Evolutionary conservation across 345 rosid genomes (phyloP), one percentile per base, ranked within the genome.

Genomic region (Moricandia arvensis): DNA sequence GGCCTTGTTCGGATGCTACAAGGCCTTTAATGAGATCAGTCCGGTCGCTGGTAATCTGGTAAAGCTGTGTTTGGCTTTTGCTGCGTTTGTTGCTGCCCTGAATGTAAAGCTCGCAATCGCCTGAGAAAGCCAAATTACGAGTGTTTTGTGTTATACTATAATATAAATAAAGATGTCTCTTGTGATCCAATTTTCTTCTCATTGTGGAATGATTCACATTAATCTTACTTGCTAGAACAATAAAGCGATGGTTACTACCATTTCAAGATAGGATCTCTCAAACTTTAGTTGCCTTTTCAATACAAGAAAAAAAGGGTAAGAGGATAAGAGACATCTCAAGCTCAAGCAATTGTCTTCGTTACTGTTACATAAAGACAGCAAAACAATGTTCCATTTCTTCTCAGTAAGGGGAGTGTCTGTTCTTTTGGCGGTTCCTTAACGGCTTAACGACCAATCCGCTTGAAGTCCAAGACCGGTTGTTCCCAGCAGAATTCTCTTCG

Each of bases 41-140:
- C 90, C 91, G 12, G 85, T 87, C 3, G 93, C 97, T 1, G 86
- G 88, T 17, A 87, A 87, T 80, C 67, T 91, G 72, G 89, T 94
- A 34, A 87, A 80, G 83, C 95, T 86, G 3, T 90, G 92, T 78
- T 76, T 91, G 82, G 93, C 87, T 1, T 88, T 89, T 95, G 83
- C 91, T 66, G 93, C 88, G 16, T 82, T 89, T 57, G 61, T 91
- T 58, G 76, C 86, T 5, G 61, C 86, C 38, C 84, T 89, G 37
- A 94, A 87, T 70, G 86, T 94, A 26, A 86, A 90, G 61, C 91
- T 89, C 57, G 70, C 66, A 21, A 15, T 72, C 7, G 76, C 47
- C 8, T 66, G 34, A 60, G 51, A 35, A 71, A 31, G 57, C 16
- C 12, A n/a, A n/a, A n/a, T n/a, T n/a, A n/a, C n/a, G n/a, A n/a